Evolutionary conservation across 2,329 filamentous ascomycete species (phyloP), one percentile per base, ranked within the genome.

Genomic region (Xylaria sp.): DNA sequence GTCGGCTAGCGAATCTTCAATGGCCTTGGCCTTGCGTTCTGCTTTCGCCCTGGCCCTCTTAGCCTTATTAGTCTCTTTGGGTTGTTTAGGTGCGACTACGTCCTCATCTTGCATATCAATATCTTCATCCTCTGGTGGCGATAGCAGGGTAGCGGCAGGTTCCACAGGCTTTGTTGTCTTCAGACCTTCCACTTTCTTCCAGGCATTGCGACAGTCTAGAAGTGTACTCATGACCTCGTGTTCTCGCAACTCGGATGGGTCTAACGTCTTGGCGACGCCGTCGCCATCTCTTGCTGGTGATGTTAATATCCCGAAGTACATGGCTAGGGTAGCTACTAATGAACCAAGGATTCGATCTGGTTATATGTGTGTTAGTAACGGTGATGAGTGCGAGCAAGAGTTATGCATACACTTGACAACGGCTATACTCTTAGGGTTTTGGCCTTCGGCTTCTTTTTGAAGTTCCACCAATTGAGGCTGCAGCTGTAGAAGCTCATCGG

Each of bases 241-340:
- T 61, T 97, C 93, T 69, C 93, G 90, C 50, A 99, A 82, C 73
- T 97, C 90, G n/a, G 86, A 84, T 4, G 95, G 92, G 63, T 92
- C 86, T 71, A 97, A 81, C 0, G 93, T 86, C 67, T 89, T 85
- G 12, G 82, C 80, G 0, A 82, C 80, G 7, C 84, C 85, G 42
- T 84, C 81, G 0, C 83, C 82, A 67, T 90, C 88, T 58, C 90
- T 85, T 1, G 90, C 86, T 0, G 93, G 90, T 0, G 93, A 97
- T 11, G 93, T 93, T n/a, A 99, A 83, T 42, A 98, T 87, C 45
- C 94, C 93, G 79, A 99, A 97, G 80, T 99, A 99, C 89, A 97
- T 94, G 57, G 92, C 91, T 73, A 99, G 85, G 1, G 93, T 87
- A 51, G 92, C 93, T 27, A 98, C 84, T 77, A 99, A 98, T 68